Percentiles rank a stretch among this genome's conserved stretches.
Conservation (phyloP, 1,139 yeast species). For the Neolecta irregularis region DNA sequence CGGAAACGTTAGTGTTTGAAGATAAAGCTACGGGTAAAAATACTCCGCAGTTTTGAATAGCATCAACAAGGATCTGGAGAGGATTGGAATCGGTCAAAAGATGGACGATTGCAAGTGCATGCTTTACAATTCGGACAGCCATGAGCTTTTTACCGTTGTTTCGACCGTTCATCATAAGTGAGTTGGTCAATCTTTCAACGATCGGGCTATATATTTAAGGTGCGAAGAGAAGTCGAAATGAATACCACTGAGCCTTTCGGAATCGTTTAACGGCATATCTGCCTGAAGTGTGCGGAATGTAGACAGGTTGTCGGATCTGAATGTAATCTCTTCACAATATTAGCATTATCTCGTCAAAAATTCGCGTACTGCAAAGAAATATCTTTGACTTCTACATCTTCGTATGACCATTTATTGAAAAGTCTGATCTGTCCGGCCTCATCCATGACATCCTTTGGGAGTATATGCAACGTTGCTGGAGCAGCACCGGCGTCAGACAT, state of each 20-base stretch:
- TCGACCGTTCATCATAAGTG: constrained; percentile 99
- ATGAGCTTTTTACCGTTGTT: constrained; percentile 99
- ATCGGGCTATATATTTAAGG: no score
- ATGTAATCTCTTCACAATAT: constrained; percentile 96
- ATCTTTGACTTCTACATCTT: constrained; percentile 86
- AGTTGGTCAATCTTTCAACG: constrained; percentile 98
- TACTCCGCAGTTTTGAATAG: constrained; percentile 99
- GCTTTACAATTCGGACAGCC: constrained; percentile 89
- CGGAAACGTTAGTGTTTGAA: no score
- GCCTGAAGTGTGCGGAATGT: constrained; percentile 98
- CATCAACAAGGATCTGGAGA: constrained; percentile 97
- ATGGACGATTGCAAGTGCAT: constrained; percentile 71
- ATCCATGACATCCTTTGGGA: constrained; percentile 93
- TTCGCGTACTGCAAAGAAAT: constrained; percentile 83
- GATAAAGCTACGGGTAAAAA: no score
- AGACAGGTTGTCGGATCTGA: constrained; percentile 94
- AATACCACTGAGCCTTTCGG: constrained; percentile 99
- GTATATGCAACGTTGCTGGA: constrained; percentile 21
- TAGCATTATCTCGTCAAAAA: constrained; percentile 94
- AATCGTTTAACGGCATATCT: constrained; percentile 99
- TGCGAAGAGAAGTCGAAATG: no score
- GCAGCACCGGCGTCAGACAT: constrained; percentile 11
- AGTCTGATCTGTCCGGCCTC: constrained; percentile 94
- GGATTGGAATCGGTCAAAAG: constrained; percentile 99
- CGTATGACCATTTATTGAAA: constrained; percentile 99